A percentile compares a stretch with the other conserved stretches of the same genome.
These are phyloP conservation scores for Panaeolus papilionaceus DNA, from an alignment of 768 basidiomycete species.

Conservation along the genomic window DNA sequence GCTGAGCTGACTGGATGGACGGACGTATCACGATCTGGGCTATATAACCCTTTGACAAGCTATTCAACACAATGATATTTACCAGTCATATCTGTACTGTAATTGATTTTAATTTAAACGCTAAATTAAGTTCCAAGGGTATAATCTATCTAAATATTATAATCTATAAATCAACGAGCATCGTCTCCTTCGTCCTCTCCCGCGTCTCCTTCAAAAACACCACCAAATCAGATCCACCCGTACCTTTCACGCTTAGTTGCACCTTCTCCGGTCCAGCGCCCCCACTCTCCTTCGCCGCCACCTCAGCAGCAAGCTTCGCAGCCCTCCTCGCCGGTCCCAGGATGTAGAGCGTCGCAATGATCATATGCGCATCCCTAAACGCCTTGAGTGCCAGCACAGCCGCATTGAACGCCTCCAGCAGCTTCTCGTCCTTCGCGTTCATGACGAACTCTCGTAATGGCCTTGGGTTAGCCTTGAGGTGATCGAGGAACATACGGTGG, in stretches of 20 bases:
- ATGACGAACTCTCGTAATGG: constrained; percentile 64
- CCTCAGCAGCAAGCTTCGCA: constrained; percentile 26
- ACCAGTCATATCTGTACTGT: too few relatives aligned
- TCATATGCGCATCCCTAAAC: constrained; percentile 80
- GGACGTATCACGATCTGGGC: too few relatives aligned
- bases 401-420: constrained; percentile 65
- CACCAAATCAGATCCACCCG: constrained; percentile 82
- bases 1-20: too few relatives aligned
- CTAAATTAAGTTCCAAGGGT: background rate
- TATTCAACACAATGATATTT: too few relatives aligned
- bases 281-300: constrained; percentile 16
- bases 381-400: constrained; percentile 70
- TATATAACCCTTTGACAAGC: too few relatives aligned
- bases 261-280: constrained; percentile 29
- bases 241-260: constrained; percentile 56
- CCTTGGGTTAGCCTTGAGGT: constrained; percentile 64
- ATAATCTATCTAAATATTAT: constrained; percentile 8
- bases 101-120: background rate
- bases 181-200: constrained; percentile 63
- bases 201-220: constrained; percentile 77
- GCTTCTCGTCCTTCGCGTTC: constrained; percentile 28
- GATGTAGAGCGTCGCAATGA: constrained; percentile 77
- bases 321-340: constrained; percentile 65
- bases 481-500: constrained; percentile 78
- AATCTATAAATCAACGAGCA: constrained; percentile 6